Percentiles rank a stretch among this genome's conserved stretches.
These are phyloP conservation scores for Dimocarpus longan DNA, from an alignment of 345 rosid species.

Conservation along the genomic window DNA sequence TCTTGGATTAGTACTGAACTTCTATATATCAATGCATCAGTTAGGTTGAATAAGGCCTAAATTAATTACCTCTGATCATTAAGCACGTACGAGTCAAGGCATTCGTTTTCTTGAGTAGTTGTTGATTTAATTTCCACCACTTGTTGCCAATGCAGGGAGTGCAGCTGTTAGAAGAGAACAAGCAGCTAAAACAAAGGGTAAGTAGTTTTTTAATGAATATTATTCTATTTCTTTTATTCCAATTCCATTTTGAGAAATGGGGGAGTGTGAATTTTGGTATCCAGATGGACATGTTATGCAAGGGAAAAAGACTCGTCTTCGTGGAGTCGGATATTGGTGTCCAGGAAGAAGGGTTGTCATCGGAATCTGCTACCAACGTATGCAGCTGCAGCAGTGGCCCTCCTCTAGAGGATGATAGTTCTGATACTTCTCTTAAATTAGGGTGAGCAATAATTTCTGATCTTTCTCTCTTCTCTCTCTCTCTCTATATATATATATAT, in stretches of 20 bases:
- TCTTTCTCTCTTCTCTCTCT: too few species aligned
- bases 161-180: constrained; percentile 56
- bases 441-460: constrained; percentile 37
- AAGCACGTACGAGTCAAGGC: not conserved
- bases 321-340: constrained; percentile 33
- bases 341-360: constrained; percentile 64
- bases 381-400: constrained; percentile 68
- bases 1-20: too few species aligned
- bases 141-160: constrained; percentile 45
- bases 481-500: too few species aligned
- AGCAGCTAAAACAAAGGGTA: constrained; percentile 52
- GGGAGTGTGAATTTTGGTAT: not conserved
- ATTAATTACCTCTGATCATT: too few species aligned
- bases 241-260: not conserved
- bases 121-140: not conserved
- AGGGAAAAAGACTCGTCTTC: constrained; percentile 33
- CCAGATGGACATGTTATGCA: constrained; percentile 39
- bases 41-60: too few species aligned
- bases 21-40: too few species aligned
- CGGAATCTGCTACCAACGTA: constrained; percentile 56
- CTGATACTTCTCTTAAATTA: constrained; percentile 56
- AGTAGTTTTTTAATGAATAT: not conserved
- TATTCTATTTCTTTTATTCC: not conserved
- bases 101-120: not conserved
- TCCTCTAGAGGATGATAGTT: constrained; percentile 52